Conservation (phyloP, 2,329 filamentous ascomycete species). For the Fusarium sacchari region DNA sequence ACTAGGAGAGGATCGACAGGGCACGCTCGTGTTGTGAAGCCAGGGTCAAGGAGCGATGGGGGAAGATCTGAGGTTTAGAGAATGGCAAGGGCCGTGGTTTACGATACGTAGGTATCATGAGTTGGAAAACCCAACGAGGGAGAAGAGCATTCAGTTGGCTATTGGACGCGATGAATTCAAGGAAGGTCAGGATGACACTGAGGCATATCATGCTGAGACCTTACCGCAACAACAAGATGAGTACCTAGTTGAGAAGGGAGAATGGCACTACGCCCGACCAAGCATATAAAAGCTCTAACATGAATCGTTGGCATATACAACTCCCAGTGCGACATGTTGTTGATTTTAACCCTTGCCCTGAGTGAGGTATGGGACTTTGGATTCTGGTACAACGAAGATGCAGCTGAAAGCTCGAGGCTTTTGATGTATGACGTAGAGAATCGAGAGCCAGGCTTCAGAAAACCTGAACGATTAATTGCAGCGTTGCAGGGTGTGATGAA, state of each 20-base stretch:
- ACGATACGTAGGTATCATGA: neutral
- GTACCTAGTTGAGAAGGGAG: neutral
- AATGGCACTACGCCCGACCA: neutral
- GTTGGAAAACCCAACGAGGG: neutral
- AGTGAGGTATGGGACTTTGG: neutral
- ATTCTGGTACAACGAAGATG: neutral
- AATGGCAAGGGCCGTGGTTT: neutral
- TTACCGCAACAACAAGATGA: constrained; percentile 4
- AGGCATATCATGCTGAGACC: neutral
- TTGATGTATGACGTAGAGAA: constrained; percentile 23
- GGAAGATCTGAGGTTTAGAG: neutral
- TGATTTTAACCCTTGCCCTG: neutral
- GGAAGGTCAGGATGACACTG: neutral
- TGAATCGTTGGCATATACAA: neutral
- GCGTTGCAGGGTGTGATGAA: constrained; percentile 20
- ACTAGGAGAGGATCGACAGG: constrained; percentile 28
- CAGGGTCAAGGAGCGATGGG: constrained; percentile 1
- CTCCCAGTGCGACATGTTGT: neutral
- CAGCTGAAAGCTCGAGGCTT: neutral
- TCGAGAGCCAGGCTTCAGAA: neutral
- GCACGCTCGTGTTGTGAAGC: constrained; percentile 12
- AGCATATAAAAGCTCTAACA: neutral
- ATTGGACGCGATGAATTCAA: neutral
- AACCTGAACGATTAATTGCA: constrained; percentile 22
- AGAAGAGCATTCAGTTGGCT: neutral